Base-by-base conservation (phyloP, 495 filamentous ascomycete species). In the Podospora didyma region DNA sequence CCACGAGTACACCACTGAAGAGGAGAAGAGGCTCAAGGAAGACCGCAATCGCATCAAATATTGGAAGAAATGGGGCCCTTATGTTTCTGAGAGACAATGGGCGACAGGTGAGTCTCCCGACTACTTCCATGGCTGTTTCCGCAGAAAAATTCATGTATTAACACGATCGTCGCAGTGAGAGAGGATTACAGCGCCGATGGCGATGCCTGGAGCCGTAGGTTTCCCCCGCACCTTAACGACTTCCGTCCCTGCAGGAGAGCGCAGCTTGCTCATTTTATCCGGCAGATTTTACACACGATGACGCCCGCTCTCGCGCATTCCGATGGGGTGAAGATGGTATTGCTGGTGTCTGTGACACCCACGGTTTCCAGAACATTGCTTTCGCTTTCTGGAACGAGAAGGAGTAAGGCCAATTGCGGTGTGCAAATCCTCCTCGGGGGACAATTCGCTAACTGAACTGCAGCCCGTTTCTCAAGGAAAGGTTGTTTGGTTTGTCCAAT, bases 361-460 rank as follows among this genome's bases (percentile, higher is more conserved):
- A 97, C 60, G 89, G 89, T 37, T 72, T 87, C 28, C 89, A 96
- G 73, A 94, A 96, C 67, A 88, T 97, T 65, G 89, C 89, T 1
- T 97, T 96, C 77, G 82, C 90, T 24, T 97, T 97, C 74, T 97
- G 93, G 93, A 97, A 97, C 70, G 90, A 88, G 71, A 85, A 96
- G 75, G 93, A 97, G 90, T 93, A 73, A 57, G 89, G 3, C 21
- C 5, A 16, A 47, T 51, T 34, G 31, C 26, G 26, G 31, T 31
- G 3, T 34, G 31, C 0, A 2, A 2, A 16, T 22, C 19, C 16
- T 16, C 20, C 3, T 28, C 12, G 7, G 20, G 23, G 21, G 12
- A 3, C 22, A 34, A 41, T 3, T 46, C 23, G 51, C 47, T 65
- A 37, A 64, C 35, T 55, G 37, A 9, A 31, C 26, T 31, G 24